Evolutionary conservation across 1,284 basidiomycete species (phyloP).

Genomic region (Microbotryum intermedium): DNA sequence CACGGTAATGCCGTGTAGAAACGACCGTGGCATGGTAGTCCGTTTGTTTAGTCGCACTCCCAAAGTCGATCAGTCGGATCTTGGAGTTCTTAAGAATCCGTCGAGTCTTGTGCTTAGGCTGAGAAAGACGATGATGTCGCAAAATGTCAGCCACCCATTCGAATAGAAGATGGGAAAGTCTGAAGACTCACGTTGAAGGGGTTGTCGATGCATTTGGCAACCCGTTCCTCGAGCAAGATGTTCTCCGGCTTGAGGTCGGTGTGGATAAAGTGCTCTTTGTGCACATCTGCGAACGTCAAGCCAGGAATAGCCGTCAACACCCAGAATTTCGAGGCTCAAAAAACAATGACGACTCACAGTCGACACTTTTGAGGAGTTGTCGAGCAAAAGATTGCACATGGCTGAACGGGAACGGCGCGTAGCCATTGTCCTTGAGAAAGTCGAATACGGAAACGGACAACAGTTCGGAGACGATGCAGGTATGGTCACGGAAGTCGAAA

Average conservation of each 20-base stretch:
- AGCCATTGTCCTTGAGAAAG: slow-evolving; percentile 96
- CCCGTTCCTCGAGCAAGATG: slow-evolving; percentile 85
- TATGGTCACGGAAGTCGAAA: slow-evolving; percentile 97
- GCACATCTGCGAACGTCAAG: slow-evolving; percentile 57
- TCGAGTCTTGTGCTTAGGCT: slow-evolving; percentile 45
- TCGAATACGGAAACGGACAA: slow-evolving; percentile 98
- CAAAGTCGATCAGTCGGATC: slow-evolving; percentile 97
- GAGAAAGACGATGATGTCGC: background rate
- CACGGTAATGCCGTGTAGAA: slow-evolving; percentile 94
- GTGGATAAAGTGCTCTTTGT: slow-evolving; percentile 84
- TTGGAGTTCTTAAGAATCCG: slow-evolving; percentile 77
- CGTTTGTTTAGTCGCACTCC: slow-evolving; percentile 93
- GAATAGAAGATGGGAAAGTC: too few species aligned
- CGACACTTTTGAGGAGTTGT: slow-evolving; percentile 85
- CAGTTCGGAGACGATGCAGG: slow-evolving; percentile 93
- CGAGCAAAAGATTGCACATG: slow-evolving; percentile 95
- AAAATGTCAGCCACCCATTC: too few species aligned
- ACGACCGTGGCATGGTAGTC: slow-evolving; percentile 99
- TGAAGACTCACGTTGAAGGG: too few species aligned
- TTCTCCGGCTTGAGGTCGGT: slow-evolving; percentile 99
- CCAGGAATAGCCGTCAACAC: background rate
- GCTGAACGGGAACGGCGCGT: slow-evolving; percentile 86
- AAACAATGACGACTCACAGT: slow-evolving; percentile 58
- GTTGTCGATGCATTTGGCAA: slow-evolving; percentile 34
- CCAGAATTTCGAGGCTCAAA: background rate